Base-by-base conservation (phyloP, 1,284 basidiomycete species). In the Stereum hirsutum region DNA sequence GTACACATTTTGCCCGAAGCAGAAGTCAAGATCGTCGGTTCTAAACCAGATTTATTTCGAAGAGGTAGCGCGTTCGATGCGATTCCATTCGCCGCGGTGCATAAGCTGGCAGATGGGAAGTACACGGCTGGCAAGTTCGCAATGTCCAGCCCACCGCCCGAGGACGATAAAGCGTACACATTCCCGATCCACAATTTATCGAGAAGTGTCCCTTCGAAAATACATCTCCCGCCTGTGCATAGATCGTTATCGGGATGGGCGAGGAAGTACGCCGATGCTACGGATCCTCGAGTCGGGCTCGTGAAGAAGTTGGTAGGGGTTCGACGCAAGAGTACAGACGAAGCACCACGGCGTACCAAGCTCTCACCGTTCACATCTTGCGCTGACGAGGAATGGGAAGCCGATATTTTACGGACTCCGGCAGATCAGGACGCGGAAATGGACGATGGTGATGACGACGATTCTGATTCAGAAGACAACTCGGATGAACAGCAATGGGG, bases 91-190 rank as follows among this genome's bases (percentile, higher is more conserved):
- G 73, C 79, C 0, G 57, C 64, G 2, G 74, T 69, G 27, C 81
- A 88, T 53, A 64, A 68, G 19, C 46, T 66, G 5, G 65, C 72
- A 5, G 86, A 89, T 55, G 75, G 73, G 8, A 89, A 88, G 59
- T 89, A 89, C 56, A 67, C 71, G 2, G 52, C 68, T 21, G 86
- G 85, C 19, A 89, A 88, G 59, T 89, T 88, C 56, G 74, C 81
- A 5, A 59, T 86, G 34, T 74, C 80, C 2, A 79, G 70, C 45
- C 75, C 81, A 4, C 72, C 74, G 3, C 68, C 72, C 37, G 75
- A 78, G 41, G 61, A 66, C 41, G 68, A 69, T 39, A 54, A 57
- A 40, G 59, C 58, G 12, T 58, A 58, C 33, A 56, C 56, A 6
- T 47, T 62, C 43, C 53, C 52, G 26, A 8, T 11, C 8, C 21